These are phyloP conservation scores for Heliamphora pulchella DNA, from an alignment of 179 eudicot species.

Conservation along the genomic window DNA sequence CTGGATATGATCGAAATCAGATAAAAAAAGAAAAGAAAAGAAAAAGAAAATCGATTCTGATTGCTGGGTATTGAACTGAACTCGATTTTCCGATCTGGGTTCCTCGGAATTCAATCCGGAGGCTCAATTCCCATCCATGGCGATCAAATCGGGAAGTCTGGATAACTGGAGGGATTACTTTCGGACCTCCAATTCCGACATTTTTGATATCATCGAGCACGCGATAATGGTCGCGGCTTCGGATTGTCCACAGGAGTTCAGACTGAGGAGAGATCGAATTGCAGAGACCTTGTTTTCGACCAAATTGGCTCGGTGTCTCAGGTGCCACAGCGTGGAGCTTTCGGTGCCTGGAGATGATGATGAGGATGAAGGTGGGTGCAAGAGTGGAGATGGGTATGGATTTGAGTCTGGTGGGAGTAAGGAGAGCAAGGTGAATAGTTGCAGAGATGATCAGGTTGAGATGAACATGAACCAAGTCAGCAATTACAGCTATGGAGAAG, in stretches of 20 bases:
- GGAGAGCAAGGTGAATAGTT: slow-evolving; percentile 59
- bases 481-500: slow-evolving; percentile 62
- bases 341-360: slow-evolving; percentile 35
- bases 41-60: slow-evolving; percentile 14
- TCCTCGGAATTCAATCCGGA: slow-evolving; percentile 7
- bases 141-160: slow-evolving; percentile 27
- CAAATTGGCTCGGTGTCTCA: slow-evolving; percentile 46
- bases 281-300: slow-evolving; percentile 62
- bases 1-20: background rate
- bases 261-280: slow-evolving; percentile 48
- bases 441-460: slow-evolving; percentile 34
- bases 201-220: slow-evolving; percentile 69
- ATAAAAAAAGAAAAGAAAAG: background rate
- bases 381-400: slow-evolving; percentile 24
- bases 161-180: slow-evolving; percentile 76
- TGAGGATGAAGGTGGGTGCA: slow-evolving; percentile 22
- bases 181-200: slow-evolving; percentile 48
- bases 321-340: slow-evolving; percentile 60
- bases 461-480: slow-evolving; percentile 39
- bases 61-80: slow-evolving; percentile 34
- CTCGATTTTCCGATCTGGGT: slow-evolving; percentile 24
- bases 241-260: slow-evolving; percentile 72
- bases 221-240: slow-evolving; percentile 75
- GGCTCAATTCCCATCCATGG: slow-evolving; percentile 21
- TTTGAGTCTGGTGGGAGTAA: slow-evolving; percentile 39